A percentile compares a stretch with the other conserved stretches of the same genome.
phyloP scores from a whole-genome alignment of 2,329 filamentous ascomycete species.

The Aspergillus chevalieri region DNA sequence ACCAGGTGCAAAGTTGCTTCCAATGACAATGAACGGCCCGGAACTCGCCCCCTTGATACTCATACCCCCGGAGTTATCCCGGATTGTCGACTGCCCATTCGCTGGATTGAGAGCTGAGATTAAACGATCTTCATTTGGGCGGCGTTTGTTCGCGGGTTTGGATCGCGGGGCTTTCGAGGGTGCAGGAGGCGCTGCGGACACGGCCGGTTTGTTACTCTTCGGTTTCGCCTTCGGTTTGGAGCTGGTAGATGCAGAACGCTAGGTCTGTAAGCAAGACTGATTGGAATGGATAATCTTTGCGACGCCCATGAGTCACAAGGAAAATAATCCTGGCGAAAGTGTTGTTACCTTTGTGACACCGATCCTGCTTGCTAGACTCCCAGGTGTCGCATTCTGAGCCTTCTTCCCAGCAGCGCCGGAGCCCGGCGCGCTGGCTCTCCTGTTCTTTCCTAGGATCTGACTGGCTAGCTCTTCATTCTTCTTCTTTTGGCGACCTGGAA shows the following conservation, averaged over 20 bases:
- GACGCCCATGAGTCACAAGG: neutral
- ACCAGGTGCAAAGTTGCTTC: slow-evolving; percentile 60
- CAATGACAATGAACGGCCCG: slow-evolving; percentile 53
- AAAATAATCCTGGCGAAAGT: neutral
- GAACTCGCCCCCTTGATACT: slow-evolving; percentile 50
- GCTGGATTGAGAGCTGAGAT: slow-evolving; percentile 24
- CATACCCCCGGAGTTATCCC: slow-evolving; percentile 35
- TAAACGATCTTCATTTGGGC: slow-evolving; percentile 29
- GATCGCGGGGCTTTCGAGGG: slow-evolving; percentile 13
- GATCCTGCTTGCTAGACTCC: slow-evolving; percentile 53
- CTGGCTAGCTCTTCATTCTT: slow-evolving; percentile 54
- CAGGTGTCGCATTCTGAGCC: slow-evolving; percentile 39
- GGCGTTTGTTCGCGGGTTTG: slow-evolving; percentile 26
- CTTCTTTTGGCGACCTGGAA: slow-evolving; percentile 47
- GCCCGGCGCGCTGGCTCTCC: slow-evolving; percentile 44
- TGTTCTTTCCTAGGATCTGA: slow-evolving; percentile 52
- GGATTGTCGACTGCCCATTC: slow-evolving; percentile 25
- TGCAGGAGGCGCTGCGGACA: slow-evolving; percentile 14
- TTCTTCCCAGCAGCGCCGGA: slow-evolving; percentile 32
- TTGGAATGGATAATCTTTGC: neutral
- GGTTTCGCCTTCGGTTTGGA: slow-evolving; percentile 30
- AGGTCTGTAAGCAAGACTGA: slow-evolving; percentile 1
- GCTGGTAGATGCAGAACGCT: slow-evolving; percentile 39
- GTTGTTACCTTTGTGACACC: slow-evolving; percentile 50
- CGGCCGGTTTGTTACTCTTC: slow-evolving; percentile 34